Percentiles rank a stretch among this genome's conserved stretches.
phyloP scores from a whole-genome alignment of 805 yeast genomes.

The Clavispora asparagi region DNA sequence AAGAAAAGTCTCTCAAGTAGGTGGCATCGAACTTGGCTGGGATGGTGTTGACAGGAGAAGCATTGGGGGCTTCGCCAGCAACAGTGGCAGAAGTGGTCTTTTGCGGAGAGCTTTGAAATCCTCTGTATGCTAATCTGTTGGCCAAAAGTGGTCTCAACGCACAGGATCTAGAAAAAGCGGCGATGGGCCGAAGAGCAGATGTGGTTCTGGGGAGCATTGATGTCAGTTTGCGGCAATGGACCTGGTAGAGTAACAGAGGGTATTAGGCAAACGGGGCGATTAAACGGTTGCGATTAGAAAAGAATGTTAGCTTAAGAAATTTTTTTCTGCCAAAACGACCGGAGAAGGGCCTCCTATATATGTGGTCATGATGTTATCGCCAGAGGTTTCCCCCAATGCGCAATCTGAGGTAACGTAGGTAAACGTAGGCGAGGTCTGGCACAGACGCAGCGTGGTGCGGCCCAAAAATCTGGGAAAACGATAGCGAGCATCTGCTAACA shows the following conservation, averaged over 20 bases:
- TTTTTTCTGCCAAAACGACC: background rate
- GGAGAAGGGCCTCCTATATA: background rate
- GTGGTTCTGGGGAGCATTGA: background rate
- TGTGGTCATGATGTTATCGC: background rate
- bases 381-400: background rate
- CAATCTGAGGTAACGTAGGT: background rate
- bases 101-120: slow-evolving; percentile 11
- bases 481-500: background rate
- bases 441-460: background rate
- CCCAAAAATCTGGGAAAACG: background rate
- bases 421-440: background rate
- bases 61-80: slow-evolving; percentile 7
- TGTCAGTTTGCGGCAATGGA: background rate
- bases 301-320: background rate
- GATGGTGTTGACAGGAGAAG: slow-evolving; percentile 6
- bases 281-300: background rate
- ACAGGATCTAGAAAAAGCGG: background rate
- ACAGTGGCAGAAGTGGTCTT: slow-evolving; percentile 6
- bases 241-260: background rate
- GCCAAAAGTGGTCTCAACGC: background rate
- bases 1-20: slow-evolving; percentile 41
- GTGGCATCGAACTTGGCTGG: slow-evolving; percentile 8
- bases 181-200: background rate
- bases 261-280: background rate
- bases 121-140: background rate